Base-by-base conservation (phyloP, 2,329 filamentous ascomycete species). In the Alternaria conjuncta region DNA sequence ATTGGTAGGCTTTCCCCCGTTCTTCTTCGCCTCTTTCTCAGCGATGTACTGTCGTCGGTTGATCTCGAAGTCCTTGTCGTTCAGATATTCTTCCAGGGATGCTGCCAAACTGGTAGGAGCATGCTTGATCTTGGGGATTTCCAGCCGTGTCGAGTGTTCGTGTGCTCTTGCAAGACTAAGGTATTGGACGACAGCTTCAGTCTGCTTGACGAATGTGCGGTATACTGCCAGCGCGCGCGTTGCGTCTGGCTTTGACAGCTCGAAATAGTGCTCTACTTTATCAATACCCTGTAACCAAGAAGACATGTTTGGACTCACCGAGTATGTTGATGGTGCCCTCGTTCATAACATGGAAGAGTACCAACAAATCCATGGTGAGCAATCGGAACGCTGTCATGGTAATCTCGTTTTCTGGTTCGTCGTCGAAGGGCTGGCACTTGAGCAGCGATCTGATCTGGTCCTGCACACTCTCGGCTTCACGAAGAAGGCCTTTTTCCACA, bases 271-370 rank as follows among this genome's bases (percentile, higher is more conserved):
- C 72, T 96, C 94, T 96, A 67, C 21, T 25, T 28, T 4, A 47
- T 79, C 45, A 80, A 72, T 51, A 64, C 9, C 11, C 32, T 13
- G 43, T 12, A 50, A 6, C 12, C 10, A 44, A 36, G 25, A 9
- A 23, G 13, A 20, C 6, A 13, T 43, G 32, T 13, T 13, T 32
- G 36, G 9, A 76, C 88, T 69, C 84, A 96, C 95, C 93, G 61
- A 99, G 84, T 63, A 99, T 93, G 80, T 97, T 97, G 82, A 99
- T 99, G 77, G 97, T 92, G 53, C 93, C 96, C 81, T 97, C 94
- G 77, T 99, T 99, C 82, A 97, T 91, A 50, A 96, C 93, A 75
- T 97, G 94, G 83, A 97, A 99, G 58, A 99, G 84, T 13, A 92
- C 90, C 64, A 99, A 82, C 41, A 99, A 85, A 79, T 99, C 96